phyloP scores from a whole-genome alignment of 768 basidiomycete genomes.

The Tulasnella sp. region DNA sequence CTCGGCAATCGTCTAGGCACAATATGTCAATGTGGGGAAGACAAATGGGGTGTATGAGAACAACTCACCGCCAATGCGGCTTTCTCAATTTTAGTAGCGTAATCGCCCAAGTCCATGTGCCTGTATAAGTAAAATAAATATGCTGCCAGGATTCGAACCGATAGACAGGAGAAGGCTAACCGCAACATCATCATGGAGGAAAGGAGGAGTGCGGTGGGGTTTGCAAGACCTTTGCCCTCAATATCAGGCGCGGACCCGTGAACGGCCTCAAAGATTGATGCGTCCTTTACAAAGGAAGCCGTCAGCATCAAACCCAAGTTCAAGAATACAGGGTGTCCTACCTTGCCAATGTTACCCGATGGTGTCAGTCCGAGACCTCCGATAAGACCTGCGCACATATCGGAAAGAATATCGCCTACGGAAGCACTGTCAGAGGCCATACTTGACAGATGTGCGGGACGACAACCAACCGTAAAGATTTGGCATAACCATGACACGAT shows the following conservation, averaged over 20 bases:
- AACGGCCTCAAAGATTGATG: slow-evolving; percentile 98
- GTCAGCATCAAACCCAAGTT: slow-evolving; percentile 14
- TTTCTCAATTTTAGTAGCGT: slow-evolving; percentile 84
- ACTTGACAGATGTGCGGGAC: background rate
- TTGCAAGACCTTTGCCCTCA: slow-evolving; percentile 90
- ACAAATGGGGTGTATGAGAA: background rate
- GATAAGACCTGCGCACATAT: slow-evolving; percentile 98
- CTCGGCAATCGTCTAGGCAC: slow-evolving; percentile 81
- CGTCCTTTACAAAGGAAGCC: slow-evolving; percentile 47
- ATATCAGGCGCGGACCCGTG: slow-evolving; percentile 99
- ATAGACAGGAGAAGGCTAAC: slow-evolving; percentile 34
- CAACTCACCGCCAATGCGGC: slow-evolving; percentile 73
- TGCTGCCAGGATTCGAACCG: background rate
- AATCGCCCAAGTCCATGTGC: slow-evolving; percentile 82
- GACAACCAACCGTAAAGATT: slow-evolving; percentile 63
- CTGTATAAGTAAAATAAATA: slow-evolving; percentile 31
- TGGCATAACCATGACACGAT: slow-evolving; percentile 99
- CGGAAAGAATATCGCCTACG: slow-evolving; percentile 82
- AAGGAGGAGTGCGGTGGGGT: slow-evolving; percentile 96
- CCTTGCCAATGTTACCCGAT: slow-evolving; percentile 93
- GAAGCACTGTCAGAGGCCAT: slow-evolving; percentile 18
- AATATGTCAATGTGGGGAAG: slow-evolving; percentile 2
- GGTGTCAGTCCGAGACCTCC: slow-evolving; percentile 96
- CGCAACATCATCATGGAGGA: slow-evolving; percentile 97
- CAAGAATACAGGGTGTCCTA: slow-evolving; percentile 32